Base-by-base conservation (phyloP, 805 yeast genomes). In the Spathaspora boniae region DNA sequence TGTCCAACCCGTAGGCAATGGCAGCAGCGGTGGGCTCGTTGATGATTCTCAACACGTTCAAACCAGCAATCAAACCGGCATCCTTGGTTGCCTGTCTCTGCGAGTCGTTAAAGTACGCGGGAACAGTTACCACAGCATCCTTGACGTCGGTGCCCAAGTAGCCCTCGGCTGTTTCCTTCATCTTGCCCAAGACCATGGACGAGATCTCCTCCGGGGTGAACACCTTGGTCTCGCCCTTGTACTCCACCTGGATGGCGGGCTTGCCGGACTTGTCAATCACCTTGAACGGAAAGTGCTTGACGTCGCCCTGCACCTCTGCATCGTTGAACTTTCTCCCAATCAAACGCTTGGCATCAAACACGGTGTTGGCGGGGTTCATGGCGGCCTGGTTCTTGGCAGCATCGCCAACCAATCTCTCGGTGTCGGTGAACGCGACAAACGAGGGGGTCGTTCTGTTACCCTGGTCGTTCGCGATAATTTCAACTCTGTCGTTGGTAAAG, bases 321-420 rank as follows among this genome's bases (percentile, higher is more conserved):
- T 89, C 96, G 47, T 68, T 64, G 55, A 81, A 86, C 58, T 62
- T 86, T 77, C 71, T 80, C 51, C 94, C 95, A 60, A 89, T 89
- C 60, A 89, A 78, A 72, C 97, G 84, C 75, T 89, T 89, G 55
- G 95, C 95, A 56, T 89, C 97, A 56, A 89, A 89, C 43, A 89
- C 89, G 29, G 97, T 89, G 76, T 89, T 89, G 42, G 70, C 50
- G 36, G 97, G 97, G 72, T 91, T 91, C 81, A 89, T 85, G 48
- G 97, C 96, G 38, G 96, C 96, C 72, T 91, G 97, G 69, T 91
- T 89, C 80, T 91, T 91, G 43, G 97, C 98, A 51, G 97, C 95
- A 69, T 88, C 96, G 66, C 96, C 96, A 53, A 88, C 88, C 55
- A 88, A 75, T 71, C 96, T 83, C 72, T 91, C 98, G 26, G 89